Percentiles rank a stretch among this genome's conserved stretches.
Conservation (phyloP, 2,329 filamentous ascomycete species). For the Drechslerella coelobrocha region DNA sequence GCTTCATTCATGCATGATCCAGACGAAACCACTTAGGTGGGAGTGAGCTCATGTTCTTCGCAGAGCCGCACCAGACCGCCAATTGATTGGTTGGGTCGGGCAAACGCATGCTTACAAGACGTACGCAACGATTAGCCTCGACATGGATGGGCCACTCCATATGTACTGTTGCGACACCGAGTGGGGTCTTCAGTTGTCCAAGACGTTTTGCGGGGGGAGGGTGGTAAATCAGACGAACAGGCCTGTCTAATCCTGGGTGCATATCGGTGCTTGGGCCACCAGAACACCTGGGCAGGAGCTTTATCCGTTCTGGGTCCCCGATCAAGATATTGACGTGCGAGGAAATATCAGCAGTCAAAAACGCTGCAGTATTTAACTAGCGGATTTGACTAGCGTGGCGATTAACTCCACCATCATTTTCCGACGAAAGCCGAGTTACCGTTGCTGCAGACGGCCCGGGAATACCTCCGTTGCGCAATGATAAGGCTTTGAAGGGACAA, state of each 20-base stretch:
- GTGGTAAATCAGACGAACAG: no score
- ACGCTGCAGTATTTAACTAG: no score
- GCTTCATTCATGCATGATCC: neutral
- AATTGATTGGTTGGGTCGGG: neutral
- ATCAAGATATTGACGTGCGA: no score
- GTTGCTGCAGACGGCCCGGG: slow-evolving; percentile 3
- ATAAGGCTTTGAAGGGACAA: neutral
- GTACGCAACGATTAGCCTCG: neutral
- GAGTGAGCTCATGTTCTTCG: neutral
- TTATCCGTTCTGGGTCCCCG: no score
- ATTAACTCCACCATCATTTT: neutral
- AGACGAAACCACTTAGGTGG: neutral
- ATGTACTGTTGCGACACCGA: neutral
- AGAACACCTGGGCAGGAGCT: no score
- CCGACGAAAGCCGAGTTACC: neutral
- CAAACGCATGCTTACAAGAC: neutral
- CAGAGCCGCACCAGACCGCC: neutral
- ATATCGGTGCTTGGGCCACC: no score
- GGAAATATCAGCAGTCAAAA: no score
- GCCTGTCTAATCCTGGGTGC: no score
- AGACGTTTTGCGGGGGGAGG: no score
- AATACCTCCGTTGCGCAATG: neutral
- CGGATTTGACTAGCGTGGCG: neutral
- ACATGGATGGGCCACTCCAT: neutral
- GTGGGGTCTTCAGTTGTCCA: neutral